A percentile compares a stretch with the other conserved stretches of the same genome.
Evolutionary conservation across 345 rosid genomes (phyloP).

Genomic region (Eucalyptus tenuipes): DNA sequence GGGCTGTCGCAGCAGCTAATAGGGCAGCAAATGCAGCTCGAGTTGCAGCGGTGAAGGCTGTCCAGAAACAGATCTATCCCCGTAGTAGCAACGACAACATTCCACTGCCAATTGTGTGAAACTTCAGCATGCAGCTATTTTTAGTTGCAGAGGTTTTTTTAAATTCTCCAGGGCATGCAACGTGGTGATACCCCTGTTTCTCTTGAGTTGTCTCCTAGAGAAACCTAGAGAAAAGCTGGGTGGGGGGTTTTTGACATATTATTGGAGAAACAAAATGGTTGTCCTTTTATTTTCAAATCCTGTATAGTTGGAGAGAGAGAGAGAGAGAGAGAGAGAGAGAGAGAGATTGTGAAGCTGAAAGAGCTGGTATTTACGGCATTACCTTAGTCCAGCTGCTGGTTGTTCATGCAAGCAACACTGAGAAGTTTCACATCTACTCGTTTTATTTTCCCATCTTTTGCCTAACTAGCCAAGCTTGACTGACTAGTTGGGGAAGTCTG

Average conservation of each 20-base stretch:
- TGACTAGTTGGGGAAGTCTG: not conserved
- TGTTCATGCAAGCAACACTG: not conserved
- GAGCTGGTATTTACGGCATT: not conserved
- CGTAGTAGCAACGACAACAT: conserved; percentile 25
- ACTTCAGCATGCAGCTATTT: not conserved
- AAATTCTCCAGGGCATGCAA: not conserved
- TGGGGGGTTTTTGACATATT: not conserved
- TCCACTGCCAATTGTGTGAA: conserved; percentile 42
- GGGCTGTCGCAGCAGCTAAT: conserved; percentile 79
- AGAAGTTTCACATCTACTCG: not conserved
- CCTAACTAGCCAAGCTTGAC: not conserved
- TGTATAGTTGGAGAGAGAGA: not conserved
- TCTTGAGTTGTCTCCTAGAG: not conserved
- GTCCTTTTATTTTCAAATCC: not conserved
- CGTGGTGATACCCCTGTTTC: not conserved
- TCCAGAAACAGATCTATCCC: conserved; percentile 60
- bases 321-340: not conserved
- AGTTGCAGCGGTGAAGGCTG: conserved; percentile 80
- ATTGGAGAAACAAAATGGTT: not conserved
- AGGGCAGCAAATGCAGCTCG: conserved; percentile 89
- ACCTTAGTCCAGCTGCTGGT: not conserved
- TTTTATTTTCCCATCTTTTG: not conserved
- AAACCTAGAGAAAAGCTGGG: not conserved
- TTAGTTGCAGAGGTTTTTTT: not conserved
- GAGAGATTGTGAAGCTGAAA: not conserved